These are phyloP conservation scores for Aspergillus sp. DNA, from an alignment of 2,329 filamentous ascomycete genomes.

Conservation along the genomic window DNA sequence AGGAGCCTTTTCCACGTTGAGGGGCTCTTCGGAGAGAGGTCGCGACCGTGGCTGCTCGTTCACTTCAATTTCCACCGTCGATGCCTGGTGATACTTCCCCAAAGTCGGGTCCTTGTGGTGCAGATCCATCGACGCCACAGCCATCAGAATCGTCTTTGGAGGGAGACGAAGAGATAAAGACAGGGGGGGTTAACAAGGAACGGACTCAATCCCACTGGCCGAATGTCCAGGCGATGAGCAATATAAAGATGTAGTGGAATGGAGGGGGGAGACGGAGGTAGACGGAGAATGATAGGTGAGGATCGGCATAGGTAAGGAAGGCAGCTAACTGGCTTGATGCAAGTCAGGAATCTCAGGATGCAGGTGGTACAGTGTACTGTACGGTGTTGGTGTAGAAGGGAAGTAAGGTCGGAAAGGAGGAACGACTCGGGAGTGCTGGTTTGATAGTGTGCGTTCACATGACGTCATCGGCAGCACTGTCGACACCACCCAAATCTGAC, in stretches of 20 bases:
- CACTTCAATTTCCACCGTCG: slow-evolving; percentile 2
- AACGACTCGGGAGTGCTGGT: not conserved
- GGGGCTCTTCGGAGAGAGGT: not conserved
- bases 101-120: not conserved
- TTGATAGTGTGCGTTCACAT: not conserved
- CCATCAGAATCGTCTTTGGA: not conserved
- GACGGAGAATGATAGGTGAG: not conserved
- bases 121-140: slow-evolving; percentile 3
- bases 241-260: not conserved
- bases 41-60: slow-evolving; percentile 2
- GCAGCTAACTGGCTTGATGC: not conserved
- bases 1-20: slow-evolving; percentile 11
- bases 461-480: not conserved
- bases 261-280: not conserved
- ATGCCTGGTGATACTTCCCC: not conserved
- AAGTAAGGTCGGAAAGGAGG: not conserved
- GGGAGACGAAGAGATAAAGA: not conserved
- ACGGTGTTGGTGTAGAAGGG: not conserved
- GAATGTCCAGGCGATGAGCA: not conserved
- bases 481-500: not conserved
- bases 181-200: not conserved
- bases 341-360: not conserved
- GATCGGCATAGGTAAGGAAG: not conserved
- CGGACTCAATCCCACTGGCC: not conserved
- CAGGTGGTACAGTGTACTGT: too few species aligned